Evolutionary conservation across 441 rosid species (phyloP), one percentile per base, ranked within the genome.

Genomic region (Erysimum cheiri): DNA sequence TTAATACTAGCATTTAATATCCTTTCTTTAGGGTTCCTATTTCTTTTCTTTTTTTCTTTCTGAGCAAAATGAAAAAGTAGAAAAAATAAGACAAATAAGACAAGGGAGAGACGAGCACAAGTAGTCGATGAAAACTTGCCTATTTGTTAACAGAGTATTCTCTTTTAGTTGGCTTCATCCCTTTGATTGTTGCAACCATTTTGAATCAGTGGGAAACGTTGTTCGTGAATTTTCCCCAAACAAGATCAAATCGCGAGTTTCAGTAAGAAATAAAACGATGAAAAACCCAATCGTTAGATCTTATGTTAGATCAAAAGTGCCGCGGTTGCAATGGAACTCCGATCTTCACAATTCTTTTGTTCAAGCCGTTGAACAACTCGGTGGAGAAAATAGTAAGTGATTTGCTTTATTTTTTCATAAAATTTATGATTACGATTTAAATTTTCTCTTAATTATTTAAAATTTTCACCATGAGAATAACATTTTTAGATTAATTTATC

Each of bases 381-480:
- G 90, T 2, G 93, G 90, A 75, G 90, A 85, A 73, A 80, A 85
- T 41, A 78, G 93, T 88, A 81, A 81, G 83, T 60, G 29, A 29
- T 6, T 58, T 74, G 1, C 11, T 74, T 54, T 60, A 9, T 43
- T 54, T 37, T 60, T 14, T 33, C 22, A 2, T 12, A 7, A 71
- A 32, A 14, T 1, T 3, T 10, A 26, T 36, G 36, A 8, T 35
- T 36, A 24, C 22, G 55, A 50, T 50, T 49, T 24, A 1, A 17
- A 22, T 22, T 17, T 28, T 31, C 13, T 13, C 40, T 49, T 22
- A 9, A 6, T 3, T n/a, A 12, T 22, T 22, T 22, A 24, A 13
- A 36, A 35, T 26, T 67, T 67, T n/a, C 31, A 1, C 3, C 13
- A 26, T 10, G 0, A 1, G 7, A 58, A 43, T 8, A 50, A 24